Percentiles rank a stretch among this genome's conserved stretches.
Conservation (phyloP, 345 rosid species). For the Heritiera fomes region DNA sequence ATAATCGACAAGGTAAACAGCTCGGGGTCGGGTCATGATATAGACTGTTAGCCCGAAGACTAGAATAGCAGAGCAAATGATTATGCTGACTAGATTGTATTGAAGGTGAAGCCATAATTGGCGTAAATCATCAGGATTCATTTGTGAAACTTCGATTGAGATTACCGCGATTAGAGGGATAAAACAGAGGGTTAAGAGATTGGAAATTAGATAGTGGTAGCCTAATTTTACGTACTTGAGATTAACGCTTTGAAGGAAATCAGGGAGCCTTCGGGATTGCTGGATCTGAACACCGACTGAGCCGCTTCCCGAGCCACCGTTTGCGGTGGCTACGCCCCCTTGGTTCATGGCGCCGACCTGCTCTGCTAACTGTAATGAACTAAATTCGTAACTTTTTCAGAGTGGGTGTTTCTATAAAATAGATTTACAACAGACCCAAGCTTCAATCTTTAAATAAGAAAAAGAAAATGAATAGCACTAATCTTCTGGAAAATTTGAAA, state of each 20-base stretch:
- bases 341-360: conserved; percentile 27
- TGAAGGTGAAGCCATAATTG: conserved; percentile 57
- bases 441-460: not conserved
- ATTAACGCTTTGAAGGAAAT: conserved; percentile 61
- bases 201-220: conserved; percentile 50
- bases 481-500: not conserved
- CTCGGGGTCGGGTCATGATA: conserved; percentile 52
- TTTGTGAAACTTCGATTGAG: conserved; percentile 39
- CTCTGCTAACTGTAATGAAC: not conserved
- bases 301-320: conserved; percentile 25
- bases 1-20: conserved; percentile 51
- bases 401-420: not conserved
- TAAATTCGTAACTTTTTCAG: not conserved
- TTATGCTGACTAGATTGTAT: conserved; percentile 51
- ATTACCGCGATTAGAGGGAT: conserved; percentile 43
- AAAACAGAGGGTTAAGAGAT: conserved; percentile 49
- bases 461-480: not conserved
- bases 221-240: conserved; percentile 64
- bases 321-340: conserved; percentile 12
- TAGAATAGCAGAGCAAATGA: conserved; percentile 46
- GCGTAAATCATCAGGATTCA: conserved; percentile 44
- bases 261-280: conserved; percentile 39
- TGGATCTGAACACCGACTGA: conserved; percentile 47
- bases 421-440: not conserved
- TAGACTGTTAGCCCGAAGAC: conserved; percentile 54